Conservation (phyloP, 2,329 filamentous ascomycete species). For the Botrytis fragariae region DNA sequence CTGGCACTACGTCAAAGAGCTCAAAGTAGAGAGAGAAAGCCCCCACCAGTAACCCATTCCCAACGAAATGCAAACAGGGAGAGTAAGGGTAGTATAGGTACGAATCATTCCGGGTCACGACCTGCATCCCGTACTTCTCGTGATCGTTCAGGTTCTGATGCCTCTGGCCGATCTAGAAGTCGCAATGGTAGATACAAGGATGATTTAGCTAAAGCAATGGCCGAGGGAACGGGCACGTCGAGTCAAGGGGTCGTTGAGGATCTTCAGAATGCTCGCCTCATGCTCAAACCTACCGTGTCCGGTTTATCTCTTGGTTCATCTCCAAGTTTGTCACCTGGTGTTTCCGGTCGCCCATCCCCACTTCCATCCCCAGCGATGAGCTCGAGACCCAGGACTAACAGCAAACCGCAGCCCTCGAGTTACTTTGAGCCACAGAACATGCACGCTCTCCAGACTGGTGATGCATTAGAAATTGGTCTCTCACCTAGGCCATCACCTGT, state of each 20-base stretch:
- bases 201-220: slow-evolving; percentile 34
- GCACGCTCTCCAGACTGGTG: slow-evolving; percentile 27
- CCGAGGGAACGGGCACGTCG: slow-evolving; percentile 29
- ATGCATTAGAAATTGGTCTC: slow-evolving; percentile 31
- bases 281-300: slow-evolving; percentile 30
- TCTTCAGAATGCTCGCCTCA: slow-evolving; percentile 28
- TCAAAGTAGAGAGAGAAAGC: slow-evolving; percentile 33
- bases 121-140: slow-evolving; percentile 33
- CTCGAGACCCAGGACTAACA: slow-evolving; percentile 34
- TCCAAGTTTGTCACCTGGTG: neutral
- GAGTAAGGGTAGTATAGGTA: slow-evolving; percentile 25
- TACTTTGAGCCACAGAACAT: slow-evolving; percentile 34
- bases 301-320: slow-evolving; percentile 23
- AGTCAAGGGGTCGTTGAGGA: slow-evolving; percentile 30
- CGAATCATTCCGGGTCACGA: slow-evolving; percentile 31
- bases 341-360: slow-evolving; percentile 29
- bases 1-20: slow-evolving; percentile 27
- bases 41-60: slow-evolving; percentile 31
- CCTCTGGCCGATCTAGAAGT: slow-evolving; percentile 36
- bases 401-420: slow-evolving; percentile 27
- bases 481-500: slow-evolving; percentile 37
- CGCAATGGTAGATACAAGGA: slow-evolving; percentile 36
- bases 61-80: slow-evolving; percentile 21
- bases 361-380: slow-evolving; percentile 32
- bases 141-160: slow-evolving; percentile 37